Conservation (phyloP, 1,284 basidiomycete genomes). For the Heimioporus punctisporus region DNA sequence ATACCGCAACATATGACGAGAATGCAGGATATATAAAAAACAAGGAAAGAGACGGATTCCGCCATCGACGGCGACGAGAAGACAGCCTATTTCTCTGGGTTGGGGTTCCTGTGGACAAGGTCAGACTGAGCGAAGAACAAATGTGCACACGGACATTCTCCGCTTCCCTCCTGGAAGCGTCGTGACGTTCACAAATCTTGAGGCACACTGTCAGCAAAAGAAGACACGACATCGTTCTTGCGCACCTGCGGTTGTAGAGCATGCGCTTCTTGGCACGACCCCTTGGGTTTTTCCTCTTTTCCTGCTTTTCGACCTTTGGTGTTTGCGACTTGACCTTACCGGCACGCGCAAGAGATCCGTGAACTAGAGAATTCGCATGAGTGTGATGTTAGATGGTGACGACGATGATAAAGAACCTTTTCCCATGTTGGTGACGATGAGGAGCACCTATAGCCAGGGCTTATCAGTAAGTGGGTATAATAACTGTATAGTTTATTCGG, state of each 20-base stretch:
- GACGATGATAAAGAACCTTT: not conserved
- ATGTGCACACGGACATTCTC: conserved; percentile 78
- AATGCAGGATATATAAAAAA: not conserved
- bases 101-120: conserved; percentile 67
- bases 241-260: conserved; percentile 92
- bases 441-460: not conserved
- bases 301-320: conserved; percentile 97
- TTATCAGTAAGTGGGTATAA: not conserved
- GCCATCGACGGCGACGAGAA: not conserved
- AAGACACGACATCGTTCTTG: conserved; percentile 11
- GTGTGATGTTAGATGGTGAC: not conserved
- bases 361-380: not conserved
- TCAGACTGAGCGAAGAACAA: conserved; percentile 71
- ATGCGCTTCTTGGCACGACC: conserved; percentile 97
- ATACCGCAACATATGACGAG: not conserved
- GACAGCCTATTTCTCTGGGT: conserved; percentile 72
- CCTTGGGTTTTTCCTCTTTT: conserved; percentile 97
- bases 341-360: not conserved
- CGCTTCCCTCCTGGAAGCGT: conserved; percentile 92
- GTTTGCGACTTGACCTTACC: conserved; percentile 62
- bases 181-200: conserved; percentile 94
- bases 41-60: not conserved
- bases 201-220: conserved; percentile 6
- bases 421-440: not conserved
- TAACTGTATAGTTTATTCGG: not conserved